Conservation (phyloP, 495 filamentous ascomycete genomes). For the Bacidia gigantensis region DNA sequence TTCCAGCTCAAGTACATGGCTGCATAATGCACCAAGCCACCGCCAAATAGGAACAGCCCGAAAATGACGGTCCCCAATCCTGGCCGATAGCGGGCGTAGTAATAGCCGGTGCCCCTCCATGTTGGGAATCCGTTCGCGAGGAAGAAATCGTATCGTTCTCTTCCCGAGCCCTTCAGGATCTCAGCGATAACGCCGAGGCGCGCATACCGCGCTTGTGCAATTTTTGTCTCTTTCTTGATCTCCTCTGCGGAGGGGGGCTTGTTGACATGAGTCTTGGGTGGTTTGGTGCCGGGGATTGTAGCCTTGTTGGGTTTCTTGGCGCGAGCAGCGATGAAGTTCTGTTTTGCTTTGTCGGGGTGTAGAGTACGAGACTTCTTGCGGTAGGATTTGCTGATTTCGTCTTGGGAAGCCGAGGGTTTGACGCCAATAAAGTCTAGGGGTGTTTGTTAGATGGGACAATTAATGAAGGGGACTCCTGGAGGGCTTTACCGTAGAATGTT, state of each 20-base stretch:
- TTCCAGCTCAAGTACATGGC: conserved; percentile 74
- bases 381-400: conserved; percentile 89
- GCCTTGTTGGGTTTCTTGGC: conserved; percentile 42
- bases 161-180: conserved; percentile 62
- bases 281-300: conserved; percentile 38
- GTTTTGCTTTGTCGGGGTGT: conserved; percentile 92
- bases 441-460: background rate
- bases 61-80: conserved; percentile 71
- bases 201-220: conserved; percentile 64
- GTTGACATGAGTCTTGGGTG: conserved; percentile 49
- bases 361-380: conserved; percentile 67
- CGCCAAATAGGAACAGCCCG: conserved; percentile 72
- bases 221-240: conserved; percentile 59
- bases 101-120: conserved; percentile 96
- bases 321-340: conserved; percentile 60
- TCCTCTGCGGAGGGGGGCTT: conserved; percentile 59
- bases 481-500: conserved; percentile 66
- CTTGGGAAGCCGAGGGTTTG: conserved; percentile 55
- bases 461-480: background rate
- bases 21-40: conserved; percentile 74
- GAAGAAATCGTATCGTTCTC: conserved; percentile 93
- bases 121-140: conserved; percentile 83
- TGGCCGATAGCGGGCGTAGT: conserved; percentile 85
- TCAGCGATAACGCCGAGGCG: conserved; percentile 70
- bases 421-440: conserved; percentile 65